Evolutionary conservation across 1,284 basidiomycete genomes (phyloP).

Genomic region (Trichosporon ovoides): DNA sequence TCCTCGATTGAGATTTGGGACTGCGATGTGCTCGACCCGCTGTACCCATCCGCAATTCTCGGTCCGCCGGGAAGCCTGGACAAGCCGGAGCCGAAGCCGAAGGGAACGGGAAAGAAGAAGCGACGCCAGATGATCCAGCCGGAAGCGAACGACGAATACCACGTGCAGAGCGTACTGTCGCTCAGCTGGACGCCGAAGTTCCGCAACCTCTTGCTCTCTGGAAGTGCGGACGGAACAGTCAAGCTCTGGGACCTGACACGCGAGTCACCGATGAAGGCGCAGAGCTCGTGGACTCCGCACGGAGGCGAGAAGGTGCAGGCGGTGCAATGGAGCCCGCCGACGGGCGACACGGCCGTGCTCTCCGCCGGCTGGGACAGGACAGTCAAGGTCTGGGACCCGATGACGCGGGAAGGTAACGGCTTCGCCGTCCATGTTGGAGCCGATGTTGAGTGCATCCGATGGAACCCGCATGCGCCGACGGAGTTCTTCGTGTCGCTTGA

Average conservation of each 20-base stretch:
- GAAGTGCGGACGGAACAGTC: slow-evolving; percentile 89
- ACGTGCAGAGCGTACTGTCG: slow-evolving; percentile 87
- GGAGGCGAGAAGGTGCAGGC: slow-evolving; percentile 91
- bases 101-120: slow-evolving; percentile 90
- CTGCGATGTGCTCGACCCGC: slow-evolving; percentile 84
- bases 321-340: slow-evolving; percentile 84
- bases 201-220: slow-evolving; percentile 83
- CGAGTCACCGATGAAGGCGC: slow-evolving; percentile 57
- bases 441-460: slow-evolving; percentile 87
- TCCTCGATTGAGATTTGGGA: slow-evolving; percentile 99
- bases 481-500: slow-evolving; percentile 90
- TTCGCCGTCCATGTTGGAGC: slow-evolving; percentile 73
- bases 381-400: slow-evolving; percentile 84
- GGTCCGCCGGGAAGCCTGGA: slow-evolving; percentile 65
- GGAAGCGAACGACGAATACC: slow-evolving; percentile 62
- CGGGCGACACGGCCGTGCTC: slow-evolving; percentile 70
- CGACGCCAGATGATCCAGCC: slow-evolving; percentile 79
- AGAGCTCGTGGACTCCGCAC: slow-evolving; percentile 81
- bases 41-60: slow-evolving; percentile 89
- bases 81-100: slow-evolving; percentile 67
- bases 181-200: slow-evolving; percentile 89
- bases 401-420: slow-evolving; percentile 67
- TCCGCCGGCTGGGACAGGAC: slow-evolving; percentile 93
- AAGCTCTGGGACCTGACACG: slow-evolving; percentile 95
- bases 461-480: slow-evolving; percentile 90